Evolutionary conservation across 768 basidiomycete species (phyloP), one percentile per base, ranked within the genome.

Genomic region (Psilocybe azurescens): DNA sequence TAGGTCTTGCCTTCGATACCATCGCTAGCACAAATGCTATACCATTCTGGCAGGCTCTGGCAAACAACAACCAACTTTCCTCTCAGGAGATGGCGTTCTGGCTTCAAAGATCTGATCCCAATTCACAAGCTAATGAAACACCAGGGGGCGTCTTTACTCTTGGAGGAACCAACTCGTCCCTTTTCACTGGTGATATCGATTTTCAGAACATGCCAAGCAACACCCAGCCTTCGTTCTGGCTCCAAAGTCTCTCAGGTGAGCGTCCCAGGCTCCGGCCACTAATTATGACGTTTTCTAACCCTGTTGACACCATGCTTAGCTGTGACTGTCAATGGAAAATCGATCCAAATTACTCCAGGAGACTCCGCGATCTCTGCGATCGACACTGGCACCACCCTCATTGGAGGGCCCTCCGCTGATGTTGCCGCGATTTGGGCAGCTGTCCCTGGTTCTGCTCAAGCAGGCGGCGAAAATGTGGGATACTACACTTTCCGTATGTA

Each of bases 361-460:
- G 56, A 65, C 30, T 58, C 75, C 0, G 78, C 86, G 0, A 71
- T 89, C 10, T 83, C 90, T 16, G 95, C 95, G 7, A 97, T 99
- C 61, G 97, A 99, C 71, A 97, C 95, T 0, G 96, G 95, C 24
- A 98, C 97, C 0, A 97, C 95, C 2, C 84, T 99, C 59, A 91
- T 99, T 61, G 96, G 92, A 28, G 97, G 89, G 0, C 96, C 97
- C 0, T 74, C 86, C 0, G 72, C 64, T 1, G 83, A 86, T 47
- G 87, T 93, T 7, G 60, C 73, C 18, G 74, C 79, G 16, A 80
- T 99, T 56, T 98, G 88, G 81, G 72, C 71, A 1, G 81, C 85
- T 7, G 86, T 99, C 30, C 81, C 85, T 9, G 86, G 86, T 24
- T 77, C 90, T 1, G 61, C 41, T 69, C 20, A 65, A 81, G 0